phyloP scores from a whole-genome alignment of 345 rosid genomes.

The Bruguiera parviflora region DNA sequence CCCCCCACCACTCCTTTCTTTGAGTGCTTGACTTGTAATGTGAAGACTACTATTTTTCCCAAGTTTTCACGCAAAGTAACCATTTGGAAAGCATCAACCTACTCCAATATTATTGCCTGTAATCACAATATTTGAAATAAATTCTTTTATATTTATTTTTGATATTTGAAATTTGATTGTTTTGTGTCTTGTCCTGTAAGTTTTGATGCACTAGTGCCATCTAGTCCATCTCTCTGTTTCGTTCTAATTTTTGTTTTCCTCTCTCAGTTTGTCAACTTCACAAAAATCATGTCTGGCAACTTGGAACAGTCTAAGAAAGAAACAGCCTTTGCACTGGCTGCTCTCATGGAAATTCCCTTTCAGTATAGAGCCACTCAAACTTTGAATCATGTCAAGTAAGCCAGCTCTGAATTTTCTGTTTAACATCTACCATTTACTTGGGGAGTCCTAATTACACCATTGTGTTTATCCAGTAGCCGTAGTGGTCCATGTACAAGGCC shows the following conservation, averaged over 20 bases:
- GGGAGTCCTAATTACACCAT: constrained; percentile 12
- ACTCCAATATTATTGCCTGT: too few relatives aligned
- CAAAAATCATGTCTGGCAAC: constrained; percentile 77
- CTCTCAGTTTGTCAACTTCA: constrained; percentile 79
- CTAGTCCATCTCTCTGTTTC: neutral
- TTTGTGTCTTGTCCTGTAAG: neutral
- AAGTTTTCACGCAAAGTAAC: too few relatives aligned
- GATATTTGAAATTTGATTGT: neutral
- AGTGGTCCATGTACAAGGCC: constrained; percentile 36
- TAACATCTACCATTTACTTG: constrained; percentile 4
- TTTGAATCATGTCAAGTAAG: constrained; percentile 46
- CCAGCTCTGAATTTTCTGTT: constrained; percentile 9
- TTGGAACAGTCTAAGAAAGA: constrained; percentile 61
- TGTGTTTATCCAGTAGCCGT: constrained; percentile 39
- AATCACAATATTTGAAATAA: too few relatives aligned
- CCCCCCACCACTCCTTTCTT: too few relatives aligned
- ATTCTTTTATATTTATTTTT: too few relatives aligned
- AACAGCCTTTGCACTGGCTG: constrained; percentile 86
- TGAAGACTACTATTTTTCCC: too few relatives aligned
- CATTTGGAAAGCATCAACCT: too few relatives aligned
- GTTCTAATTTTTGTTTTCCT: neutral
- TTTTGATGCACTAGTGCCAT: too few relatives aligned
- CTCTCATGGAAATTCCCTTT: constrained; percentile 91
- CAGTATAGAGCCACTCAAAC: constrained; percentile 80
- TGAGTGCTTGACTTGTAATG: too few relatives aligned